phyloP scores from a whole-genome alignment of 192 early-diverging fungal genomes.

The Entomortierella chlamydospora region DNA sequence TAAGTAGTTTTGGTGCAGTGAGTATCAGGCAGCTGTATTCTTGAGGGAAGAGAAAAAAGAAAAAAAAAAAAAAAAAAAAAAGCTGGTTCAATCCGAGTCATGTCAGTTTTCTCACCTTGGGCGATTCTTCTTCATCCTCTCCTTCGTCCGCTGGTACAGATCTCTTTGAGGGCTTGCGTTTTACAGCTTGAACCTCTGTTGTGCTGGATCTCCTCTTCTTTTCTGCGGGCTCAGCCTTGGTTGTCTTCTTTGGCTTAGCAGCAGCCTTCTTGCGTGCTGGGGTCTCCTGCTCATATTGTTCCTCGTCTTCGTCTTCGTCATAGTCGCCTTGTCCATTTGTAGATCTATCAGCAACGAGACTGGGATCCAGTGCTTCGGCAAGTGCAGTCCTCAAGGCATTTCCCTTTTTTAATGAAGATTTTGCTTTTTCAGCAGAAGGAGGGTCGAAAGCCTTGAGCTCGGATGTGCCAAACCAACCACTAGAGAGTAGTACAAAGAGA shows the following conservation, averaged over 20 bases:
- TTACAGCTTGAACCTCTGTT: conserved; percentile 24
- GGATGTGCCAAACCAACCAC: conserved; percentile 55
- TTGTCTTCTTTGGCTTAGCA: conserved; percentile 31
- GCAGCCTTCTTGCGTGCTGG: conserved; percentile 27
- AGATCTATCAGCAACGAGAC: conserved; percentile 11
- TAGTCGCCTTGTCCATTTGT: background rate
- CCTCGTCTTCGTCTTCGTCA: conserved; percentile 39
- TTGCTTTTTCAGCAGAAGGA: conserved; percentile 38
- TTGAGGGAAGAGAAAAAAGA: too few relatives aligned
- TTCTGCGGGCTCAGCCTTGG: conserved; percentile 27
- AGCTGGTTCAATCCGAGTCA: too few relatives aligned
- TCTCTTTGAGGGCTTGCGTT: conserved; percentile 40
- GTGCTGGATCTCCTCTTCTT: conserved; percentile 34
- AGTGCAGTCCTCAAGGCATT: conserved; percentile 32
- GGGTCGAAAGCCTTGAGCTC: conserved; percentile 55
- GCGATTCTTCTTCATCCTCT: conserved; percentile 36
- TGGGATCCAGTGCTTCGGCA: conserved; percentile 42
- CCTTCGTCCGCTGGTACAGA: conserved; percentile 28
- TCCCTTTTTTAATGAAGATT: conserved; percentile 24
- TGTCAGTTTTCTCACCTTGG: conserved; percentile 27
- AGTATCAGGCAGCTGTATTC: too few relatives aligned
- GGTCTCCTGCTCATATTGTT: background rate
- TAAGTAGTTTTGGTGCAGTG: background rate
- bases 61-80: too few relatives aligned
- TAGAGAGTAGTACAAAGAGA: conserved; percentile 6